phyloP scores from a whole-genome alignment of 208 protist species.

The Crithidia brevicula region DNA sequence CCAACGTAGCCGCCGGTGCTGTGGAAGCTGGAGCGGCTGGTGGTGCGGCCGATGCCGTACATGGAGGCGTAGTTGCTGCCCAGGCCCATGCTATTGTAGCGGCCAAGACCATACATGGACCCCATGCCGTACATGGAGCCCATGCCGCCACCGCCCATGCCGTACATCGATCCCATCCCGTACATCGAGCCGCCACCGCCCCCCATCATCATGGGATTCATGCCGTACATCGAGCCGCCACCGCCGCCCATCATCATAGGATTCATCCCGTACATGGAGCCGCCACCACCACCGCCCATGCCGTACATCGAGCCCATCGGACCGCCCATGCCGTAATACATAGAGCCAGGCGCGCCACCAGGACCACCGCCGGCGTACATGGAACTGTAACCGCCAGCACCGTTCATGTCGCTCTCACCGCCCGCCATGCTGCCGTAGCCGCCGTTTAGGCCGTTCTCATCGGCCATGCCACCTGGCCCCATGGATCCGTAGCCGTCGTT shows the following conservation, averaged over 20 bases:
- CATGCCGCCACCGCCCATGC: constrained; percentile 18
- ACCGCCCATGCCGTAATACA: constrained; percentile 35
- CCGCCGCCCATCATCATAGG: constrained; percentile 47
- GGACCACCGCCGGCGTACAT: constrained; percentile 33
- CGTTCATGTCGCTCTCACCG: constrained; percentile 9
- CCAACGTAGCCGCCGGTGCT: constrained; percentile 38
- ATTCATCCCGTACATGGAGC: constrained; percentile 52
- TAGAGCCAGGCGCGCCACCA: constrained; percentile 16
- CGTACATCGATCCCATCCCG: constrained; percentile 48
- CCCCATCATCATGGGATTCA: constrained; percentile 48
- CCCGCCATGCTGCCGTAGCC: constrained; percentile 30
- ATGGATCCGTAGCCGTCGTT: constrained; percentile 20
- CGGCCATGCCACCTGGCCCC: constrained; percentile 1
- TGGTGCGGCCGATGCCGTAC: constrained; percentile 39
- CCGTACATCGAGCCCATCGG: constrained; percentile 38
- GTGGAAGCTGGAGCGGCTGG: constrained; percentile 23
- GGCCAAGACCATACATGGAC: constrained; percentile 42
- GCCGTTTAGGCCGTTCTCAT: constrained; percentile 21
- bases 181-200: background rate
- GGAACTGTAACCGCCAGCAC: constrained; percentile 10
- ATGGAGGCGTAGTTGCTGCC: constrained; percentile 34
- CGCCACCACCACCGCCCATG: constrained; percentile 25
- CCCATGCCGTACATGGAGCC: constrained; percentile 34
- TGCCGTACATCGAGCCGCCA: constrained; percentile 23
- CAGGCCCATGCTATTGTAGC: constrained; percentile 33